Evolutionary conservation across 2,329 filamentous ascomycete species (phyloP), one percentile per base, ranked within the genome.

Genomic region (Diaporthe vexans): DNA sequence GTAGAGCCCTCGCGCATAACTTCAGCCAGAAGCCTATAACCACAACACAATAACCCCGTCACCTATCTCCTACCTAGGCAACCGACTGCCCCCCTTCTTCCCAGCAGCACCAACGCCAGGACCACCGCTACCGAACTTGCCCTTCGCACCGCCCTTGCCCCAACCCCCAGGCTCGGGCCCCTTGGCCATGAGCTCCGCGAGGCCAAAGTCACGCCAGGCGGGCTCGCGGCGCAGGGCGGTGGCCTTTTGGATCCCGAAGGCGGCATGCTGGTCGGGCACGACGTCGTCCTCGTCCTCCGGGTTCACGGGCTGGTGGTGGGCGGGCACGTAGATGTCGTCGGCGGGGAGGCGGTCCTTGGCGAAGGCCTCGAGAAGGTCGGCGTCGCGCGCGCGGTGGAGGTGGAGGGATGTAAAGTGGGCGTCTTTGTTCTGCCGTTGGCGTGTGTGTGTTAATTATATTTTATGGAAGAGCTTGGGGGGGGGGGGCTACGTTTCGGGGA

Each of bases 221-320:
- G 93, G 88, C 83, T 95, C 93, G 79, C 88, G 89, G 78, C 87
- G 88, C 77, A 89, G 89, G 84, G 95, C 93, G 21, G 94, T 95
- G 13, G 94, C 94, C 78, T 93, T 90, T 82, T 94, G 91, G 79
- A 97, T 97, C 52, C 94, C 94, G 81, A 97, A 97, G 0, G 94
- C 94, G 17, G 94, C 94, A 81, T 97, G 94, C 84, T 97, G 94
- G 82, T 97, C 94, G 0, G 94, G 94, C 6, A 97, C 94, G 5
- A 97, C 93, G 80, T 97, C 94, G 80, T 97, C 94, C 84, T 97
- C 94, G 81, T 97, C 94, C 83, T 97, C 94, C 0, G 94, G 94
- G 81, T 97, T 96, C 80, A 95, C 88, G 54, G 94, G 94, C 81
- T 95, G 94, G 81, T 95, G 91, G 76, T 94, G 91, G 10, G 91